Percentiles rank a stretch among this genome's conserved stretches.
phyloP scores from a whole-genome alignment of 352 stramenopile species.

The Pythium utonaiense region DNA sequence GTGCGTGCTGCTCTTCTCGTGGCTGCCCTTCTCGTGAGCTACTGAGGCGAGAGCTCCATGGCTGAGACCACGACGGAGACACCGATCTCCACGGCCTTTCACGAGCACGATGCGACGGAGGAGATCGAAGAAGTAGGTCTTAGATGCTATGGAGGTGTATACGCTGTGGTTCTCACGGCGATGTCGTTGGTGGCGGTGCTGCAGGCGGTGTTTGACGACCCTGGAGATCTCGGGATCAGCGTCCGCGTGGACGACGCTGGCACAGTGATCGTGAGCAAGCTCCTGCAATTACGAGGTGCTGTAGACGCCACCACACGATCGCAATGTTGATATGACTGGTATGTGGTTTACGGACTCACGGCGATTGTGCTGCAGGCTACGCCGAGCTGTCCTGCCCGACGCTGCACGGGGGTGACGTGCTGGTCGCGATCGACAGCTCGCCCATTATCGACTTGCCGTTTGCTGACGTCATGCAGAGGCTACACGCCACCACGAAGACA shows the following conservation, averaged over 20 bases:
- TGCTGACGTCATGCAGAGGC: constrained; percentile 25
- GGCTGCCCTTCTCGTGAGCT: background rate
- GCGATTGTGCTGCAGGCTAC: constrained; percentile 20
- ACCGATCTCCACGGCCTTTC: background rate
- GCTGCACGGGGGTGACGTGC: constrained; percentile 28
- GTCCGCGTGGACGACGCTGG: constrained; percentile 28
- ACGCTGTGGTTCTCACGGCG: background rate
- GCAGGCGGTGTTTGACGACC: constrained; percentile 23
- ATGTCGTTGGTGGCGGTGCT: background rate
- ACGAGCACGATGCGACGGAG: background rate
- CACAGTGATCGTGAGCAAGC: constrained; percentile 28
- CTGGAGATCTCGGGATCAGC: constrained; percentile 31
- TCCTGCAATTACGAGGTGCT: constrained; percentile 19
- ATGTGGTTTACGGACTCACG: background rate
- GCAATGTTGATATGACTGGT: background rate
- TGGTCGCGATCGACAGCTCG: constrained; percentile 29
- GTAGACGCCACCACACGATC: too few species aligned
- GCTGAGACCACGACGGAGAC: background rate
- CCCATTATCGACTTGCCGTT: constrained; percentile 21
- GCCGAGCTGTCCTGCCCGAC: constrained; percentile 27
- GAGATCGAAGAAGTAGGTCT: background rate
- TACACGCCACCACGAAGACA: constrained; percentile 18
- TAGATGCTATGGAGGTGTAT: background rate
- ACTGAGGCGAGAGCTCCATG: background rate
- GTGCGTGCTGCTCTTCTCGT: too few species aligned